A percentile compares a stretch with the other conserved stretches of the same genome.
phyloP scores from a whole-genome alignment of 331 rosid genomes.

The Prunus yedoensis region DNA sequence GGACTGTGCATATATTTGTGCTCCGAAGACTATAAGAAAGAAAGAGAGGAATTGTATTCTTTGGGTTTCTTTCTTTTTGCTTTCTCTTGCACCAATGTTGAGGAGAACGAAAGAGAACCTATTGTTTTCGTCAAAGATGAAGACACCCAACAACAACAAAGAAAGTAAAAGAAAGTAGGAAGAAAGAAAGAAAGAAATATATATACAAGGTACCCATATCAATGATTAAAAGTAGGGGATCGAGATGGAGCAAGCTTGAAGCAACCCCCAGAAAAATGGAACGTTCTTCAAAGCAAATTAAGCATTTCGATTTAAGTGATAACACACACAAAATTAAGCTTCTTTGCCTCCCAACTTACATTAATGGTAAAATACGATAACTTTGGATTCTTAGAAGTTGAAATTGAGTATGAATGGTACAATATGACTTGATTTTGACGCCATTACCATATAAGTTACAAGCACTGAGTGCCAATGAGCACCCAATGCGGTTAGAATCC shows the following conservation, averaged over 20 bases:
- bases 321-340: slow-evolving; percentile 24
- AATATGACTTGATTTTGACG: background rate
- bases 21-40: slow-evolving; percentile 3
- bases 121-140: slow-evolving; percentile 59
- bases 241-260: slow-evolving; percentile 52
- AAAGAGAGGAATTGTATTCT: slow-evolving; percentile 25
- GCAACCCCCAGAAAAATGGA: slow-evolving; percentile 43
- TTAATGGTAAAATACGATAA: background rate
- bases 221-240: slow-evolving; percentile 22
- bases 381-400: background rate
- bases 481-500: background rate
- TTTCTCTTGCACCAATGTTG: slow-evolving; percentile 78
- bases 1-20: background rate
- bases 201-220: slow-evolving; percentile 20
- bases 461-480: background rate
- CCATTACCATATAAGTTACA: background rate
- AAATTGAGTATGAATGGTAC: background rate
- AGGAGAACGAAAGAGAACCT: slow-evolving; percentile 39
- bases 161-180: slow-evolving; percentile 46
- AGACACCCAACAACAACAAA: slow-evolving; percentile 46
- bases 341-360: slow-evolving; percentile 6
- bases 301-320: slow-evolving; percentile 29
- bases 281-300: slow-evolving; percentile 47
- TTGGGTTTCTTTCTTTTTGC: slow-evolving; percentile 36
- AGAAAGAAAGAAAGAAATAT: background rate